Base-by-base conservation (phyloP, 164 flowering plant genomes). In the Euptelea pleiosperma region DNA sequence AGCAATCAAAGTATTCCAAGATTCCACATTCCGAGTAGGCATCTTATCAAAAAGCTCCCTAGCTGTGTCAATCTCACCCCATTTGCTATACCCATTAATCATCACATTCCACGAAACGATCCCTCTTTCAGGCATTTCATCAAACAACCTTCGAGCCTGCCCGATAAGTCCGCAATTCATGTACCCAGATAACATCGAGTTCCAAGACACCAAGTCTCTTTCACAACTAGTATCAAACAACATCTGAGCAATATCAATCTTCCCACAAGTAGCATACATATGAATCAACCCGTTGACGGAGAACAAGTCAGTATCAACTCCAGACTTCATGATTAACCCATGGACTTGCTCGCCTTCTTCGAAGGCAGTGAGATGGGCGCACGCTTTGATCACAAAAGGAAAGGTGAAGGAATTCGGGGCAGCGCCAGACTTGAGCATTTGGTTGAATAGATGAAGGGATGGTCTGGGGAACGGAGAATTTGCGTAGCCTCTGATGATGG, bases 91-190 rank as follows among this genome's bases (percentile, higher is more conserved):
- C 41, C 65, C 58, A 42, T 42, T 41, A 52, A 61, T 61, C 51
- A 61, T 61, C 16, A 14, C 44, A 61, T 61, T 61, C 57, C 64
- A 61, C 7, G 64, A 61, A 12, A 61, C 64, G 25, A 61, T n/a
- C 3, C 19, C 42, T 19, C 57, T 61, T 14, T 61, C 50, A 0
- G 48, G 39, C 64, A 61, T 61, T 25, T 51, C 50, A 29, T 61
- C 41, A 30, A 61, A 61, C 50, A 61, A 4, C 3, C 18, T 31
- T 14, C 37, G 49, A 22, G 65, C 65, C 28, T 9, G 10, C 9
- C 15, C 21, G 2, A 61, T 2, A 52, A 25, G 39, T 16, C 65
- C 65, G 3, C 40, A 40, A 10, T 44, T 61, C 2, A 52, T 34
- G 31, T 37, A 61, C 41, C 58, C 65, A 34, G 35, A 31, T 24